Conservation (phyloP, 148 eudicot species). For the Diospyros kaki region DNA sequence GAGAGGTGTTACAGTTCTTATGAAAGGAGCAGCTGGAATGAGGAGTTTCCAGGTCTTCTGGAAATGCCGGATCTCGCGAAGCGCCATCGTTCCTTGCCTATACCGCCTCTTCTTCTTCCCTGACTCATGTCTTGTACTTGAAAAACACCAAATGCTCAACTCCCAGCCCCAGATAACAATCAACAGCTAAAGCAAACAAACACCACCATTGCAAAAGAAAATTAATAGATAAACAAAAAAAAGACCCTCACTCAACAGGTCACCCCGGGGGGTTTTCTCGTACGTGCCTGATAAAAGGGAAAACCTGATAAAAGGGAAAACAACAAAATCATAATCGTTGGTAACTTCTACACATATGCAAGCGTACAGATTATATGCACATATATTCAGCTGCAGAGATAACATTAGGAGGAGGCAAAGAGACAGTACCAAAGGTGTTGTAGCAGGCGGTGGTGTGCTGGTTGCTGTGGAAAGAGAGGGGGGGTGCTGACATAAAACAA, state of each 20-base stretch:
- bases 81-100: slow-evolving; percentile 36
- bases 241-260: slow-evolving; percentile 11
- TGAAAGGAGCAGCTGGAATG: slow-evolving; percentile 48
- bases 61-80: slow-evolving; percentile 41
- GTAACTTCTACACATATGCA: too few species aligned
- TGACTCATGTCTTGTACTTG: slow-evolving; percentile 8
- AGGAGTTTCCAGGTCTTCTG: slow-evolving; percentile 35
- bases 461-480: not conserved
- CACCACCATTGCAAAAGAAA: not conserved
- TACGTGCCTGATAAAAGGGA: too few species aligned
- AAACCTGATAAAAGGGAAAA: not conserved
- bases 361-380: not conserved
- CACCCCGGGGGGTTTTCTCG: too few species aligned
- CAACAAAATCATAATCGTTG: not conserved
- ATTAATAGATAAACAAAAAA: slow-evolving; percentile 12
- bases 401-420: not conserved
- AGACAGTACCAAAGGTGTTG: slow-evolving; percentile 13
- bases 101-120: slow-evolving; percentile 14
- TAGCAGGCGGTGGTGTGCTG: not conserved
- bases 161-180: not conserved
- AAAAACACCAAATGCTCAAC: slow-evolving; percentile 5
- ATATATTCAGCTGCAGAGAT: not conserved
- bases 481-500: too few species aligned
- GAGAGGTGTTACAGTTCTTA: slow-evolving; percentile 19
- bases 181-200: not conserved